Evolutionary conservation across 2,329 filamentous ascomycete genomes (phyloP).

Genomic region (Penicillium freii): DNA sequence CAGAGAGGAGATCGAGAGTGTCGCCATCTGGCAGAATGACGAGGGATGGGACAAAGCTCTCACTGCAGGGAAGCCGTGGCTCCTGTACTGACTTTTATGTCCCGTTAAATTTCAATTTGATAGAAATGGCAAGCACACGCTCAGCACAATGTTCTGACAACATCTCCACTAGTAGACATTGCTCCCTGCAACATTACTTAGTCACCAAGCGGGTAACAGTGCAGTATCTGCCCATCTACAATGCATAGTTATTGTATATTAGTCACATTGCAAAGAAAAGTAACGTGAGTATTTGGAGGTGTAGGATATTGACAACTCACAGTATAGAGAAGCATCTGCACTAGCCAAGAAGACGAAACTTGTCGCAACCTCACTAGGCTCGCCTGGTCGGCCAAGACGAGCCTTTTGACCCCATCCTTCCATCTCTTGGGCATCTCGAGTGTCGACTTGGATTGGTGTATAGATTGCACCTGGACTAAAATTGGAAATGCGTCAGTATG

Average conservation of each 20-base stretch:
- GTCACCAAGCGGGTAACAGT: constrained; percentile 37
- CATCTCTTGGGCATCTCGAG: constrained; percentile 37
- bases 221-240: constrained; percentile 37
- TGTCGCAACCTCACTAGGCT: constrained; percentile 42
- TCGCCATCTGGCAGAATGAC: constrained; percentile 39
- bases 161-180: background rate
- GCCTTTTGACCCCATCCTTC: constrained; percentile 30
- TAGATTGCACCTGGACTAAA: constrained; percentile 36
- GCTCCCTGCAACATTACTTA: constrained; percentile 9
- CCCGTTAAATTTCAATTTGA: background rate
- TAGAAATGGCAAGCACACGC: background rate
- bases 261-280: background rate
- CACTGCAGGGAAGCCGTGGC: constrained; percentile 35
- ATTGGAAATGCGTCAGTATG: background rate
- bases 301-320: constrained; percentile 23
- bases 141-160: background rate
- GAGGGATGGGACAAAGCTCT: constrained; percentile 39
- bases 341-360: constrained; percentile 43
- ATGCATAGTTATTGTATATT: background rate
- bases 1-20: constrained; percentile 38
- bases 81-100: constrained; percentile 29
- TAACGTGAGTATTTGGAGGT: background rate
- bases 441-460: constrained; percentile 38
- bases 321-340: constrained; percentile 35
- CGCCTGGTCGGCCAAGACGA: constrained; percentile 35